A percentile compares a stretch with the other conserved stretches of the same genome.
Conservation (phyloP, 2,329 filamentous ascomycete species). For the Apiospora malaysiana region DNA sequence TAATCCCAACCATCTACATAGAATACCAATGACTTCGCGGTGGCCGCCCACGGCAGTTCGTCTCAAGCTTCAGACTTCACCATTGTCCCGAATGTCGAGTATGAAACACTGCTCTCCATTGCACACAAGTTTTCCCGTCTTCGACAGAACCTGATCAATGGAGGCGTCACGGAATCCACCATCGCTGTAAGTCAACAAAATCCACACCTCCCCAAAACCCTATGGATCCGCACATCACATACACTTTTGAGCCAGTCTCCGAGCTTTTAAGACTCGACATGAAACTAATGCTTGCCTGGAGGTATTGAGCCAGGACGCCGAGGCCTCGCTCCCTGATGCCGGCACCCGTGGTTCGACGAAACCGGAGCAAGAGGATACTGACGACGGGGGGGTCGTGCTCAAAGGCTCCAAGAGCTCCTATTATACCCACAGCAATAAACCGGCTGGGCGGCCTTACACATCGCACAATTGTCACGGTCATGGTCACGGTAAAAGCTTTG, state of each 20-base stretch:
- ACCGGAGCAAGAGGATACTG: slow-evolving; percentile 1
- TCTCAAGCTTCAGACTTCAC: slow-evolving; percentile 50
- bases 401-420: background rate
- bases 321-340: background rate
- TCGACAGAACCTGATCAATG: slow-evolving; percentile 53
- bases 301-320: slow-evolving; percentile 28
- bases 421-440: background rate
- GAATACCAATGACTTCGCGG: slow-evolving; percentile 29
- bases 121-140: slow-evolving; percentile 60
- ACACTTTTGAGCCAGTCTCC: background rate
- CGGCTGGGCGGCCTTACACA: background rate
- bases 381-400: slow-evolving; percentile 15
- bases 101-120: slow-evolving; percentile 61
- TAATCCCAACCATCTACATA: slow-evolving; percentile 18
- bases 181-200: slow-evolving; percentile 47
- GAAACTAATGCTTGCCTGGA: slow-evolving; percentile 20
- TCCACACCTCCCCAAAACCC: background rate
- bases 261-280: slow-evolving; percentile 30
- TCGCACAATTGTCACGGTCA: background rate
- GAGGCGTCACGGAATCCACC: slow-evolving; percentile 53
- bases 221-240: background rate
- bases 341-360: background rate
- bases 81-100: slow-evolving; percentile 62
- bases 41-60: slow-evolving; percentile 35
- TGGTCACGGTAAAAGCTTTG: background rate